Evolutionary conservation across 1,284 basidiomycete species (phyloP), one percentile per base, ranked within the genome.

Genomic region (Clitocybe nebularis): DNA sequence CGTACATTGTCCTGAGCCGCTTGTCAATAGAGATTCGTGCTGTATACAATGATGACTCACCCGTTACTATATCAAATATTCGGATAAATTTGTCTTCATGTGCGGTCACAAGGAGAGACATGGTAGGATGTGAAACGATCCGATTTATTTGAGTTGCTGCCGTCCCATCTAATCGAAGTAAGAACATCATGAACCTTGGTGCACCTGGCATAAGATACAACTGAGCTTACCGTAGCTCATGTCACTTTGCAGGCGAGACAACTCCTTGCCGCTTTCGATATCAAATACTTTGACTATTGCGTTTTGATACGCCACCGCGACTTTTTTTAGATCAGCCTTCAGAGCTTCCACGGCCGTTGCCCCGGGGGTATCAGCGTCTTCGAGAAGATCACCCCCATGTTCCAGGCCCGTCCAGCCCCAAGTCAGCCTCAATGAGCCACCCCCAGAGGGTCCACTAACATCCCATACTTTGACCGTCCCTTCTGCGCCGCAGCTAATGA

Each of bases 51-150:
- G 8, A 45, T 11, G n/a, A 43, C 80, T 51, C 52, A 89, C 93
- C 87, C 48, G 85, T 88, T 24, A 71, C 69, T 37, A 89, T 75
- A 63, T 97, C 92, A 63, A 90, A 96, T 45, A 97, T 81, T 22
- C 89, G 79, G 52, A 98, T 91, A 57, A 84, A 85, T 53, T 92
- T 93, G 69, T 98, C 93, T 66, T 98, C 94, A 61, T 96, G 90
- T 0, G 84, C 95, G 10, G 90, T 89, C 24, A 95, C 81, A 36
- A 98, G 77, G 19, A 94, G 67, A 1, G 90, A 81, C 72, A 93
- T 82, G 1, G 90, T 94, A 8, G 93, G 93, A 68, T 97, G 93
- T 33, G 92, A 93, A 26, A 86, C 79, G 39, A 97, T 82, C 47
- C 83, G 79, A 66, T 97, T 98, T 51, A 93, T 84, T 66, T 95